Conservation (phyloP, 225 moss, liverwort and hornwort species). For the Takakia lepidozioides region DNA sequence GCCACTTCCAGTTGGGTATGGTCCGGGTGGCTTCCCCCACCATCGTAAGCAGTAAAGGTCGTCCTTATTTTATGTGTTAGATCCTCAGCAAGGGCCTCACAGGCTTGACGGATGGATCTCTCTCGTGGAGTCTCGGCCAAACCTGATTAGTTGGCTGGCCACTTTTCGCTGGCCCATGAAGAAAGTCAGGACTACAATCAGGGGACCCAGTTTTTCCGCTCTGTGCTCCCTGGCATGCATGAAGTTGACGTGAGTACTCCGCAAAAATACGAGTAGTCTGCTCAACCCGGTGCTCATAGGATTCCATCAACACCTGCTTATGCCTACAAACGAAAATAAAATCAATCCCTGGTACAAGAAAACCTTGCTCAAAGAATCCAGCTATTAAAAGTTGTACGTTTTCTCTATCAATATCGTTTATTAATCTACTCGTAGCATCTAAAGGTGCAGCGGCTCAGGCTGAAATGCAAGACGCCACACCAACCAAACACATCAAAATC, state of each 20-base stretch:
- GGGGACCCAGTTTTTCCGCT: conserved; percentile 58
- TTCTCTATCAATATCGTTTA: too few species aligned
- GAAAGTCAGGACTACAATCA: conserved; percentile 36
- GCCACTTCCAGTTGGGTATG: conserved; percentile 58
- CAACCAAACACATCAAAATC: too few species aligned
- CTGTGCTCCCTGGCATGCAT: conserved; percentile 85
- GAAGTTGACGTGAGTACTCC: conserved; percentile 85
- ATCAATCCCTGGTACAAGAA: too few species aligned
- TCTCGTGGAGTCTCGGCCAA: conserved; percentile 66
- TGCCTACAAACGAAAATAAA: too few species aligned
- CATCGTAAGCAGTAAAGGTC: conserved; percentile 72
- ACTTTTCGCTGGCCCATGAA: conserved; percentile 31
- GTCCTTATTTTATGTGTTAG: conserved; percentile 60
- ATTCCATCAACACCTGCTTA: conserved; percentile 92
- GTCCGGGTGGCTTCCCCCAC: conserved; percentile 47
- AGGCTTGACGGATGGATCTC: conserved; percentile 64
- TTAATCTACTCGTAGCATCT: too few species aligned
- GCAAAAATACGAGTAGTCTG: conserved; percentile 63
- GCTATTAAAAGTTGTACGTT: too few species aligned
- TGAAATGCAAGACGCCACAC: too few species aligned
- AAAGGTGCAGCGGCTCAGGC: too few species aligned
- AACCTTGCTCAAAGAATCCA: too few species aligned
- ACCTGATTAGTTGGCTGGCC: conserved; percentile 33
- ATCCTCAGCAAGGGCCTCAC: conserved; percentile 74
- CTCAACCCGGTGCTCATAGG: conserved; percentile 75